Evolutionary conservation across 2,329 filamentous ascomycete species (phyloP).

Genomic region (Neurospora sp.): DNA sequence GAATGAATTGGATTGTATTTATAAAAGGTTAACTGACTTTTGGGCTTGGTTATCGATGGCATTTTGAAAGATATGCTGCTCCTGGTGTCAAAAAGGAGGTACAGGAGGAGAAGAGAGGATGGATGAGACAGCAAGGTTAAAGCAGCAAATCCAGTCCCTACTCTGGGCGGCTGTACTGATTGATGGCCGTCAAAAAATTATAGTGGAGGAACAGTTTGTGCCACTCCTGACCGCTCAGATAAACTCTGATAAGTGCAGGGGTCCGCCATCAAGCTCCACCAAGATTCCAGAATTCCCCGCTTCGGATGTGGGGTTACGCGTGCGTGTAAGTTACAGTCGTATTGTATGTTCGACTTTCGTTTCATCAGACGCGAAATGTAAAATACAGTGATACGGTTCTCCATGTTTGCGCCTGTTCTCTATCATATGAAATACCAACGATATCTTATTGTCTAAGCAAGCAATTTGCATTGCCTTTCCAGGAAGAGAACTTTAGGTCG

Average conservation of each 20-base stretch:
- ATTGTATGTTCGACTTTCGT: background rate
- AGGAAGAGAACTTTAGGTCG: conserved; percentile 6
- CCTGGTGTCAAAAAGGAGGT: background rate
- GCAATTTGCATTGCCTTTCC: conserved; percentile 5
- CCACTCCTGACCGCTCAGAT: conserved; percentile 17
- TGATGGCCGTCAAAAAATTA: conserved; percentile 14
- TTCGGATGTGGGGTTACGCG: background rate
- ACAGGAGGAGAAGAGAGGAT: conserved; percentile 3
- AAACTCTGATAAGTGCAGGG: conserved; percentile 8
- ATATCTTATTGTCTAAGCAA: conserved; percentile 31
- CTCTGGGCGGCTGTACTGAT: background rate
- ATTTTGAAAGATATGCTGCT: conserved; percentile 23
- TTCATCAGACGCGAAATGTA: background rate
- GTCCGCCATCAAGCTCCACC: background rate
- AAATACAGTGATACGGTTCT: background rate
- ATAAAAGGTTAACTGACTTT: conserved; percentile 29
- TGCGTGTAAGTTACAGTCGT: background rate
- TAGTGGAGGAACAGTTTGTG: conserved; percentile 15
- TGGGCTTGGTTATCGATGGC: conserved; percentile 45
- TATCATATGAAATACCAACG: conserved; percentile 22
- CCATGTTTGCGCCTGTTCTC: background rate
- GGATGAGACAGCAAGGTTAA: background rate
- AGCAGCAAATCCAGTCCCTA: background rate
- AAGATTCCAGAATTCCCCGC: background rate
- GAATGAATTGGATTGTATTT: background rate